Evolutionary conservation across 1,139 yeast genomes (phyloP).

Genomic region (Lodderomyces theae): DNA sequence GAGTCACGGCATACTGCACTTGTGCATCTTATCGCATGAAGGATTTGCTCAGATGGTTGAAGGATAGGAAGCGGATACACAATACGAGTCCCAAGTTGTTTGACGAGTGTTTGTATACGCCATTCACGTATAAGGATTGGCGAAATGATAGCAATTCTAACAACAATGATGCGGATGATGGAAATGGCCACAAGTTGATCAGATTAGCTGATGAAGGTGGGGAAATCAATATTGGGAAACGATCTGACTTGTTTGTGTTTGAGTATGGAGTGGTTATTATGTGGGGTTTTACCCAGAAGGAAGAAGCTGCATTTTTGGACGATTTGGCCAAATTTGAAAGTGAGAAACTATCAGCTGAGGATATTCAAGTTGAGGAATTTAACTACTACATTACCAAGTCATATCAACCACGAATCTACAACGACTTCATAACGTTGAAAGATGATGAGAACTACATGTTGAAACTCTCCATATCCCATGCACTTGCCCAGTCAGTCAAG

Average conservation of each 20-base stretch:
- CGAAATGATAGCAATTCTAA: conserved; percentile 42
- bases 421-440: conserved; percentile 87
- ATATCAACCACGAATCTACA: conserved; percentile 92
- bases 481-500: conserved; percentile 89
- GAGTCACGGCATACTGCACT: conserved; percentile 95
- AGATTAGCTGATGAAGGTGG: conserved; percentile 92
- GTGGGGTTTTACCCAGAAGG: conserved; percentile 90
- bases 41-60: conserved; percentile 80
- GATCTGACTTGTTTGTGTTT: conserved; percentile 80
- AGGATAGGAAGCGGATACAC: conserved; percentile 70
- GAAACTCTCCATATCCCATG: conserved; percentile 85
- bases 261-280: conserved; percentile 93
- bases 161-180: conserved; percentile 17
- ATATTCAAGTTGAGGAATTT: conserved; percentile 90
- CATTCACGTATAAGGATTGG: conserved; percentile 83
- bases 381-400: conserved; percentile 90
- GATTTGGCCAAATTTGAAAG: conserved; percentile 86
- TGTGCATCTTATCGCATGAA: conserved; percentile 90
- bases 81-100: conserved; percentile 82
- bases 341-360: conserved; percentile 87
- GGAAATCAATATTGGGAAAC: conserved; percentile 78
- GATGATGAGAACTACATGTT: conserved; percentile 91
- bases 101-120: conserved; percentile 92
- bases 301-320: conserved; percentile 76
- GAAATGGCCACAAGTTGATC: conserved; percentile 45